A percentile compares a stretch with the other conserved stretches of the same genome.
phyloP scores from a whole-genome alignment of 1,284 basidiomycete genomes.

The Fomitopsis betulina region DNA sequence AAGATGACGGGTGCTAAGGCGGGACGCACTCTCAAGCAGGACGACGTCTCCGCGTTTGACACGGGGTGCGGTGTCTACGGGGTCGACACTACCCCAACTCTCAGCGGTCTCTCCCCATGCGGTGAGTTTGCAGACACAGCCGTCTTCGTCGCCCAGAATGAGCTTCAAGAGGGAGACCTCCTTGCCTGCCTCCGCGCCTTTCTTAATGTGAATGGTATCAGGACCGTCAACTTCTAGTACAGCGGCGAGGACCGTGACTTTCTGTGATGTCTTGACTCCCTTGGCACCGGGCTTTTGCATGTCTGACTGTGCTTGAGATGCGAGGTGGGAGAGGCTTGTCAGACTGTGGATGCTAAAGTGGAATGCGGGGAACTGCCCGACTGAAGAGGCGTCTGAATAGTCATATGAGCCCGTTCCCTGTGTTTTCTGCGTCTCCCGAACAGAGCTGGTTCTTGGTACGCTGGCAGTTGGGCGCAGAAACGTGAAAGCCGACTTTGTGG shows the following conservation, averaged over 20 bases:
- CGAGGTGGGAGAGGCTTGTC: slow-evolving; percentile 40
- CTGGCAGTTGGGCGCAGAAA: slow-evolving; percentile 25
- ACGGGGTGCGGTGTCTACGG: slow-evolving; percentile 22
- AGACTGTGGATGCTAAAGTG: slow-evolving; percentile 59
- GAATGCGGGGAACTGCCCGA: slow-evolving; percentile 61
- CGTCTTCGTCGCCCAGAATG: slow-evolving; percentile 64
- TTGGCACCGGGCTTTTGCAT: not conserved
- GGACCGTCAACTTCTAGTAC: slow-evolving; percentile 72
- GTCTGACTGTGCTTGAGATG: slow-evolving; percentile 16
- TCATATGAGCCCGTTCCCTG: slow-evolving; percentile 44
- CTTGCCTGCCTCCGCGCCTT: slow-evolving; percentile 60
- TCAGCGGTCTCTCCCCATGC: slow-evolving; percentile 75
- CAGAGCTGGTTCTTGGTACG: slow-evolving; percentile 20
- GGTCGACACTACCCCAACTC: slow-evolving; percentile 45
- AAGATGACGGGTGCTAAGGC: not conserved
- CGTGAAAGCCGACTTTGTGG: slow-evolving; percentile 10
- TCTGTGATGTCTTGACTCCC: slow-evolving; percentile 27
- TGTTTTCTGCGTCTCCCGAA: slow-evolving; percentile 34
- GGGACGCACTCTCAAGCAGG: slow-evolving; percentile 55
- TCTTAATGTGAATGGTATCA: slow-evolving; percentile 57
- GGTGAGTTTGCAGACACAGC: slow-evolving; percentile 60
- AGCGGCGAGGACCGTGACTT: slow-evolving; percentile 55
- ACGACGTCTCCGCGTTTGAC: slow-evolving; percentile 68
- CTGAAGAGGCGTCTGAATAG: slow-evolving; percentile 61
- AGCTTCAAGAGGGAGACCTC: slow-evolving; percentile 62